Evolutionary conservation across 768 basidiomycete species (phyloP).

Genomic region (Mycena epipterygia): DNA sequence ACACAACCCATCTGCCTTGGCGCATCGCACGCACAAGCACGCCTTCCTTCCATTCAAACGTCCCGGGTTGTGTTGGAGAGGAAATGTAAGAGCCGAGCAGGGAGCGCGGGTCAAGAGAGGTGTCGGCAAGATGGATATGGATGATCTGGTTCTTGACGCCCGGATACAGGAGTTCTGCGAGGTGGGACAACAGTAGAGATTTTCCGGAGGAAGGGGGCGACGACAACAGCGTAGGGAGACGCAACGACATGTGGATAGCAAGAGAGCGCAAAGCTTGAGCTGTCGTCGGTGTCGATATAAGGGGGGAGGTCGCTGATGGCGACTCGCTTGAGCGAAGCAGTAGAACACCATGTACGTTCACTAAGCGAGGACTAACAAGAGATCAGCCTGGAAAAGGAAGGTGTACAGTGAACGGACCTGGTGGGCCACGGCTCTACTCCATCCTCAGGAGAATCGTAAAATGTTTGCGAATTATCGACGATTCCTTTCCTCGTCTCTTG

Average conservation of each 20-base stretch:
- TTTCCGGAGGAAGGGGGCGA: conserved; percentile 93
- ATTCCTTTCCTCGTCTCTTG: conserved; percentile 63
- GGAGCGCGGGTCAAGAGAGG: conserved; percentile 93
- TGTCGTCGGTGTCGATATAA: no score
- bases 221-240: conserved; percentile 85
- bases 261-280: no score
- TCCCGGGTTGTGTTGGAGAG: conserved; percentile 84
- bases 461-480: conserved; percentile 56
- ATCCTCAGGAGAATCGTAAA: conserved; percentile 58
- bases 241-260: conserved; percentile 73
- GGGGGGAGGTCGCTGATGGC: neutral
- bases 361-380: conserved; percentile 64
- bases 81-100: conserved; percentile 95
- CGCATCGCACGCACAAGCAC: conserved; percentile 90
- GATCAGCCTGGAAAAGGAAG: conserved; percentile 30
- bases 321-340: neutral
- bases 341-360: conserved; percentile 76
- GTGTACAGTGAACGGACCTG: conserved; percentile 58
- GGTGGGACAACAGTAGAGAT: conserved; percentile 80
- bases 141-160: conserved; percentile 76
- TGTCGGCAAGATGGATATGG: conserved; percentile 92
- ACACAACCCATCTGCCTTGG: conserved; percentile 92
- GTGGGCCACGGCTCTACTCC: conserved; percentile 65
- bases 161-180: conserved; percentile 77
- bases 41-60: conserved; percentile 97